These are phyloP conservation scores for Ustilago loliicola DNA, from an alignment of 1,284 basidiomycete genomes.

Conservation along the genomic window DNA sequence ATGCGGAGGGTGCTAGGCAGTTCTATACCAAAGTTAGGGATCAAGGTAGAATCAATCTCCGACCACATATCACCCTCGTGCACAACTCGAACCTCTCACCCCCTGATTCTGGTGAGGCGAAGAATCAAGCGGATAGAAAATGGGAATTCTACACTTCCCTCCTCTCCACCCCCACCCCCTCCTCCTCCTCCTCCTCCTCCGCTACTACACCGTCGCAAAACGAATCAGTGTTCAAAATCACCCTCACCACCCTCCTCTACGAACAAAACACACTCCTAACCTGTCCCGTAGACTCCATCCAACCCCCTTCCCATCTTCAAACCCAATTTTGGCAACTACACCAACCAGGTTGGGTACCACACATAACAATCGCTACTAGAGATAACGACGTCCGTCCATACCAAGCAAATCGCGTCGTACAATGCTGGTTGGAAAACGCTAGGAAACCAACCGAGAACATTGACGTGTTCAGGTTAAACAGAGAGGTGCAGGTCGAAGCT, in stretches of 20 bases:
- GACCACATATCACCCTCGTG: conserved; percentile 88
- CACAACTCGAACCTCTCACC: conserved; percentile 72
- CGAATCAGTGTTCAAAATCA: conserved; percentile 9
- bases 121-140: conserved; percentile 10
- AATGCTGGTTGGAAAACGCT: background rate
- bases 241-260: conserved; percentile 20
- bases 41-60: conserved; percentile 74
- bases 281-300: conserved; percentile 15
- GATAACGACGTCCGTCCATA: conserved; percentile 76
- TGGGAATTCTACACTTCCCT: conserved; percentile 34
- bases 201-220: no score
- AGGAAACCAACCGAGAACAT: background rate
- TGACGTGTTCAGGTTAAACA: background rate
- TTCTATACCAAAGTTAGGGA: conserved; percentile 56
- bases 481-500: conserved; percentile 3
- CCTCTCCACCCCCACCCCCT: conserved; percentile 1
- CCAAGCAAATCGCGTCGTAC: conserved; percentile 79
- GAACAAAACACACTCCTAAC: conserved; percentile 11
- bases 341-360: conserved; percentile 73
- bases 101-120: background rate
- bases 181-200: background rate
- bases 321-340: conserved; percentile 33
- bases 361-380: conserved; percentile 89
- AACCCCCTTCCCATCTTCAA: background rate
- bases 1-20: background rate